These are phyloP conservation scores for Phytophthora colocasiae DNA, from an alignment of 352 stramenopile species.

Conservation along the genomic window DNA sequence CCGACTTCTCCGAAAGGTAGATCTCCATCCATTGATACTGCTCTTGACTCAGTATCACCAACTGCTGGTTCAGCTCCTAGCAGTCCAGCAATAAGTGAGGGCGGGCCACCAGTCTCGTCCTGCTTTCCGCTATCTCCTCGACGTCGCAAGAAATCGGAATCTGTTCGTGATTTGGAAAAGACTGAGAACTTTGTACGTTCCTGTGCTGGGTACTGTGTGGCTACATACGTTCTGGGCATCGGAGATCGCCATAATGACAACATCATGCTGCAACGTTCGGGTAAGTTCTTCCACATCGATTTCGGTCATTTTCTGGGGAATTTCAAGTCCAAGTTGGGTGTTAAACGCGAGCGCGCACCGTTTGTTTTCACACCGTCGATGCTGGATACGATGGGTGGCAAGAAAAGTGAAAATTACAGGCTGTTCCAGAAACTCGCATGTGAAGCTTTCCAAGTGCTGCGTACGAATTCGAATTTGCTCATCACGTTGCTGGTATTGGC, in stretches of 20 bases:
- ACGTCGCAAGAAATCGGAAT: conserved; percentile 39
- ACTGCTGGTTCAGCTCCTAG: conserved; percentile 9
- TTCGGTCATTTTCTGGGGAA: conserved; percentile 97
- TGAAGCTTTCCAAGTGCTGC: conserved; percentile 76
- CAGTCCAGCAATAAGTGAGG: conserved; percentile 15
- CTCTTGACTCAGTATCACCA: conserved; percentile 24
- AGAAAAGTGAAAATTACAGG: conserved; percentile 76
- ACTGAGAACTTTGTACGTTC: conserved; percentile 91
- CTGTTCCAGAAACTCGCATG: conserved; percentile 76
- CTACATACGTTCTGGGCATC: conserved; percentile 94
- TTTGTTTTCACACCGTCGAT: conserved; percentile 95
- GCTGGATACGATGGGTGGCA: conserved; percentile 84
- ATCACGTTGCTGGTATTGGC: conserved; percentile 86
- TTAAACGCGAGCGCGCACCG: conserved; percentile 90
- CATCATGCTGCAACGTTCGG: conserved; percentile 94
- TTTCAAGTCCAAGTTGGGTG: conserved; percentile 94
- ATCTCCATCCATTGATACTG: conserved; percentile 8
- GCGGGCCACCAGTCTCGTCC: conserved; percentile 39
- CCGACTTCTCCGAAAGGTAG: conserved; percentile 5
- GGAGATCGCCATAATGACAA: conserved; percentile 96
- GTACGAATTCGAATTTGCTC: conserved; percentile 78
- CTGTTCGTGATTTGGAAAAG: conserved; percentile 49
- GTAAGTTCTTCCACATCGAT: conserved; percentile 97
- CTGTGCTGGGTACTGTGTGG: conserved; percentile 93
- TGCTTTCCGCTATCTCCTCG: conserved; percentile 67